These are phyloP conservation scores for Erythrophleum ivorense DNA, from an alignment of 331 rosid species.

Conservation along the genomic window DNA sequence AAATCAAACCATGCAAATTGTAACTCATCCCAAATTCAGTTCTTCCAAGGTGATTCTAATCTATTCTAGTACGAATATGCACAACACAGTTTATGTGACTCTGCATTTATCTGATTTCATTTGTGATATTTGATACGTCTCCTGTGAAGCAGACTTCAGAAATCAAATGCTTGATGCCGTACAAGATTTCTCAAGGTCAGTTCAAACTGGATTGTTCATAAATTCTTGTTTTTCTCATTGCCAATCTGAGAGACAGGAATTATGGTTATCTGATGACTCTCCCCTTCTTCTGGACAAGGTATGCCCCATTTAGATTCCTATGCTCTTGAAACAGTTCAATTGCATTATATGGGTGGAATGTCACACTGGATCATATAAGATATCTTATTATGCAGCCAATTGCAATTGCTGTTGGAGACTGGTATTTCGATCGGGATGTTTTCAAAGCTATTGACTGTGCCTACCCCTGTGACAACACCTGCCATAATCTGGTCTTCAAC, in stretches of 20 bases:
- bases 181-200: conserved; percentile 57
- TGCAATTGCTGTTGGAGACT: conserved; percentile 84
- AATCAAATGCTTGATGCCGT: conserved; percentile 68
- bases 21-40: conserved; percentile 78
- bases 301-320: conserved; percentile 31
- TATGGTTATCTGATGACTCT: conserved; percentile 88
- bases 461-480: conserved; percentile 88
- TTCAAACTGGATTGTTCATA: conserved; percentile 74
- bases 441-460: conserved; percentile 83
- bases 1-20: conserved; percentile 76
- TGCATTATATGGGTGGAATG: background rate
- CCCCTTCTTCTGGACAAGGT: conserved; percentile 69
- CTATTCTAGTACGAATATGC: conserved; percentile 5
- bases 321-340: background rate
- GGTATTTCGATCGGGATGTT: conserved; percentile 67
- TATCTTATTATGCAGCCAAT: conserved; percentile 57
- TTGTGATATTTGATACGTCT: conserved; percentile 18
- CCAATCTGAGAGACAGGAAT: conserved; percentile 92
- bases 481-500: conserved; percentile 79
- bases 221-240: conserved; percentile 96
- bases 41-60: conserved; percentile 71
- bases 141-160: conserved; percentile 74
- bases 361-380: background rate
- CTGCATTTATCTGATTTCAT: conserved; percentile 13
- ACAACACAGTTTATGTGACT: background rate